Evolutionary conservation across 441 rosid genomes (phyloP).

Genomic region (Populus hybrid): DNA sequence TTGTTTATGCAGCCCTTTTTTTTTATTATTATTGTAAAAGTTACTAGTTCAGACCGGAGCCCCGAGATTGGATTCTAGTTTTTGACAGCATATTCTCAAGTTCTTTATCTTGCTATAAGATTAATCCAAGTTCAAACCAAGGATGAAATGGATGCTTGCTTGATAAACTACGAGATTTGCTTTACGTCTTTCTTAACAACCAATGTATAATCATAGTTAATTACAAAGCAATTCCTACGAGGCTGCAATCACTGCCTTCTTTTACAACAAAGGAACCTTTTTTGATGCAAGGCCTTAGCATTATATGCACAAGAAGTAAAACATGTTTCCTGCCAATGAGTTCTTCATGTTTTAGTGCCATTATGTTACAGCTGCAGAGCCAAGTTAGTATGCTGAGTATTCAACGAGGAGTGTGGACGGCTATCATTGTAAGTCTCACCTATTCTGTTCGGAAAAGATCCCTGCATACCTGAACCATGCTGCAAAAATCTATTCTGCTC

Average conservation of each 20-base stretch:
- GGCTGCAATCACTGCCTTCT: neutral
- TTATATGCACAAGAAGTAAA: neutral
- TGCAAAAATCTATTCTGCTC: slow-evolving; percentile 20
- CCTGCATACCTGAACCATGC: slow-evolving; percentile 9
- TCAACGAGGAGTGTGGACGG: slow-evolving; percentile 21
- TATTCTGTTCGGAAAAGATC: slow-evolving; percentile 8
- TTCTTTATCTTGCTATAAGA: neutral
- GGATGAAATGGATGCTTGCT: neutral
- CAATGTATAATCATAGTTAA: neutral
- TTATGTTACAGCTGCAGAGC: slow-evolving; percentile 29
- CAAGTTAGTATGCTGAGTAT: slow-evolving; percentile 17
- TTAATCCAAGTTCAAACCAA: neutral
- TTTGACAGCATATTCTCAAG: neutral
- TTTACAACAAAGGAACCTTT: neutral
- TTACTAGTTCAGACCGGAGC: neutral
- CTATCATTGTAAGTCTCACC: slow-evolving; percentile 17
- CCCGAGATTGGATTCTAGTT: neutral
- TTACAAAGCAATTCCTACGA: neutral
- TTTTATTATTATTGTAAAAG: no score
- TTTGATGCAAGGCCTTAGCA: neutral
- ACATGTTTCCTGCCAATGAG: neutral
- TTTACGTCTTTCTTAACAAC: neutral
- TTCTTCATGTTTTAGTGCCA: neutral
- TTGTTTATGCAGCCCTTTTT: neutral
- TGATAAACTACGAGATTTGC: neutral